These are phyloP conservation scores for Chrysochromulina parva DNA, from an alignment of 78 protist genomes.

Conservation along the genomic window DNA sequence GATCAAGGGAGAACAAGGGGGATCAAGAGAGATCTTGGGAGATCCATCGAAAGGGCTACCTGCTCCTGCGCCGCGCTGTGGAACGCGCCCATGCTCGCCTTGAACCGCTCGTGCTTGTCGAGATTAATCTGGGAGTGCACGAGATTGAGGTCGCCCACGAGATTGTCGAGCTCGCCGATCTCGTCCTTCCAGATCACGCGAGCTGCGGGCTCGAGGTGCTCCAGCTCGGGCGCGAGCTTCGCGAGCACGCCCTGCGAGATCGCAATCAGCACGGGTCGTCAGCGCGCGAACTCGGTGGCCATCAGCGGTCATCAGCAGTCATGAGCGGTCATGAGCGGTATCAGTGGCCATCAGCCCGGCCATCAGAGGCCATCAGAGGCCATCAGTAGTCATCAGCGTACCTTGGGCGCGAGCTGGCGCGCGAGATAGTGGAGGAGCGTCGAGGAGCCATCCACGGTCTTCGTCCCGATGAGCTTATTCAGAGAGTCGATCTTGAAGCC, in stretches of 20 bases:
- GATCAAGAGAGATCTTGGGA: too few relatives aligned
- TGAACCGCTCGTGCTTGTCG: neutral
- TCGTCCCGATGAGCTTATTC: neutral
- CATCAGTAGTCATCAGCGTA: too few relatives aligned
- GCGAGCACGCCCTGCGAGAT: neutral
- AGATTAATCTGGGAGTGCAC: neutral
- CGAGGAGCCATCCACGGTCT: neutral
- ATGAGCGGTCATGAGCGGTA: too few relatives aligned
- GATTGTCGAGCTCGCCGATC: neutral
- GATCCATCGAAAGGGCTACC: too few relatives aligned
- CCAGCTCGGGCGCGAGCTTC: neutral
- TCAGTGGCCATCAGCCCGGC: too few relatives aligned
- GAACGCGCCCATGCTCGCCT: neutral
- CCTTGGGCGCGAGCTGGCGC: neutral
- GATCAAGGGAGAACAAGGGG: too few relatives aligned
- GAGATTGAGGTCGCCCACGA: neutral
- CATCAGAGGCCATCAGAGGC: too few relatives aligned
- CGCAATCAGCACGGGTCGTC: neutral
- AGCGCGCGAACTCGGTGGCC: neutral
- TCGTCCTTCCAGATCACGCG: neutral
- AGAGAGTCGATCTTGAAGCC: neutral
- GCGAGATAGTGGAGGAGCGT: slow-evolving; percentile 12
- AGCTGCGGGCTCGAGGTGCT: neutral
- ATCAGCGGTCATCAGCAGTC: neutral
- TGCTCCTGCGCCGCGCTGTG: neutral